A percentile compares a stretch with the other conserved stretches of the same genome.
phyloP scores from a whole-genome alignment of 495 filamentous ascomycete species.

The Jackrogersella multiformis region DNA sequence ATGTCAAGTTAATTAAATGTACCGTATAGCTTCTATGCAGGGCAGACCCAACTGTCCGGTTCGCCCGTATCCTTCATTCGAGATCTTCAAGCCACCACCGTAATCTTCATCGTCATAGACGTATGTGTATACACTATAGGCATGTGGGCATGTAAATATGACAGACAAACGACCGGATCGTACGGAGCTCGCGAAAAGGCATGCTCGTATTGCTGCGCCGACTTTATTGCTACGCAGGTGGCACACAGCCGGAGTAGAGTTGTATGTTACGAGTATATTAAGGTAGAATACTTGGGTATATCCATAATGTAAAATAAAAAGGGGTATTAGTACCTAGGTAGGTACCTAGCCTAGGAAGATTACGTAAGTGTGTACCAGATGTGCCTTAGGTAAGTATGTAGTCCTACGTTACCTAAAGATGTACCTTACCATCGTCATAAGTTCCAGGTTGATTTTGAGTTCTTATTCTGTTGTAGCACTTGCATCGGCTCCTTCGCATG shows the following conservation, averaged over 20 bases:
- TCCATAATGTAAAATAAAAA: too few species aligned
- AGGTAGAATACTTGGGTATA: too few species aligned
- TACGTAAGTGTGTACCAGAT: too few species aligned
- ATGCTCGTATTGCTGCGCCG: slow-evolving; percentile 9
- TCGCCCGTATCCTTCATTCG: slow-evolving; percentile 10
- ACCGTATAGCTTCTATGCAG: neutral
- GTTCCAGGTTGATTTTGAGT: slow-evolving; percentile 28
- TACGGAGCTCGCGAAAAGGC: neutral
- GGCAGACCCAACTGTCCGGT: slow-evolving; percentile 25
- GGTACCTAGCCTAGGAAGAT: too few species aligned
- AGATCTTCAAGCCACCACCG: slow-evolving; percentile 20
- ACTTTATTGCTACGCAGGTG: neutral
- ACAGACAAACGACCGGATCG: neutral
- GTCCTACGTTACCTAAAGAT: neutral
- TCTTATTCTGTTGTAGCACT: slow-evolving; percentile 21
- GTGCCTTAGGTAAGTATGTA: neutral
- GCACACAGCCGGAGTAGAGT: neutral
- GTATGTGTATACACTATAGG: neutral
- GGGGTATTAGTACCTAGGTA: too few species aligned
- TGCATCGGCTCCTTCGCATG: slow-evolving; percentile 16
- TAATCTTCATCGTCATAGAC: slow-evolving; percentile 2
- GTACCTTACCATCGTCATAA: neutral
- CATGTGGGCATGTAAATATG: neutral
- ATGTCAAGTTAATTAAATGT: neutral
- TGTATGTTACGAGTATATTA: neutral